Percentiles rank a stretch among this genome's conserved stretches.
These are phyloP conservation scores for Quercus cerris DNA, from an alignment of 306 rosid species.

Conservation along the genomic window DNA sequence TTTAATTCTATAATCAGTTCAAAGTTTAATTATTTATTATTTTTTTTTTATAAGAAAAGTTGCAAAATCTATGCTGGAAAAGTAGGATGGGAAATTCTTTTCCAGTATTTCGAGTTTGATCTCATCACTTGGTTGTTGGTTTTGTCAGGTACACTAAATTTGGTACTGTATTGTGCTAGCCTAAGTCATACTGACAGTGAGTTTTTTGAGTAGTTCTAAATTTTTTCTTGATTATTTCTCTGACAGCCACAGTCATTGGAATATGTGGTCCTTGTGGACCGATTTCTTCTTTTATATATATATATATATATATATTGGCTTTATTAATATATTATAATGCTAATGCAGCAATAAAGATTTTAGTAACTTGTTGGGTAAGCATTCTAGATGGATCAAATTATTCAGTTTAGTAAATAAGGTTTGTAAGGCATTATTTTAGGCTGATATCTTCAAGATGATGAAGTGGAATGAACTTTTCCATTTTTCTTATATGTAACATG, in stretches of 20 bases:
- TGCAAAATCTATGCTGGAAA: too few relatives aligned
- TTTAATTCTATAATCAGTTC: too few relatives aligned
- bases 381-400: neutral
- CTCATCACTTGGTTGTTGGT: conserved; percentile 11
- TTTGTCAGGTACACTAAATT: neutral
- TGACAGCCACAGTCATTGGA: neutral
- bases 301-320: neutral
- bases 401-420: neutral
- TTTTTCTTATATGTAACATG: neutral
- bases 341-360: too few relatives aligned
- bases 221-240: neutral
- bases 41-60: too few relatives aligned
- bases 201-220: too few relatives aligned
- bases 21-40: too few relatives aligned
- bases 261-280: neutral
- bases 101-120: conserved; percentile 30
- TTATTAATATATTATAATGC: neutral
- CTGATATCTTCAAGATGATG: neutral
- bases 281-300: neutral
- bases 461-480: neutral
- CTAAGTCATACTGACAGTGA: too few relatives aligned
- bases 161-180: too few relatives aligned
- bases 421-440: neutral
- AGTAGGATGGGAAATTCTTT: neutral
- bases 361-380: neutral